phyloP scores from a whole-genome alignment of 257 asterid genomes.

The Eustoma russellianum region DNA sequence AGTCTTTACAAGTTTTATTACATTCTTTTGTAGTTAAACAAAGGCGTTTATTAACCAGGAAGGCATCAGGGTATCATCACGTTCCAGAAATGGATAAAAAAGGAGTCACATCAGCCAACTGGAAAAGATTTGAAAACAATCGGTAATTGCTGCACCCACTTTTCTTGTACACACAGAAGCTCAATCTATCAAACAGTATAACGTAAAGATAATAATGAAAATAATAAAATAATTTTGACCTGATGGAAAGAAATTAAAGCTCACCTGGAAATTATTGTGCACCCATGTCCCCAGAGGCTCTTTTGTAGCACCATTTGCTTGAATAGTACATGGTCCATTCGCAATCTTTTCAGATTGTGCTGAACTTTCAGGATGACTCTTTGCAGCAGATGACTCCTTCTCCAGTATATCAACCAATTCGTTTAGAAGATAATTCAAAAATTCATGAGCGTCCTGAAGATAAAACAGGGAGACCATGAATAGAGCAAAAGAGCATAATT shows the following conservation, averaged over 20 bases:
- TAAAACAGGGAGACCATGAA: conserved; percentile 1
- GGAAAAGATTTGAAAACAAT: not conserved
- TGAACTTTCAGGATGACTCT: conserved; percentile 47
- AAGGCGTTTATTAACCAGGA: no score
- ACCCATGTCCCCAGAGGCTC: conserved; percentile 83
- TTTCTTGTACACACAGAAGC: not conserved
- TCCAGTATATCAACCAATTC: conserved; percentile 87
- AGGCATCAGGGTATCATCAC: no score
- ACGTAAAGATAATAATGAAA: no score
- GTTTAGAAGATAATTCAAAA: conserved; percentile 74
- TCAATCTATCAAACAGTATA: no score
- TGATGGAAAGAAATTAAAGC: no score
- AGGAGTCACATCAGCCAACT: no score
- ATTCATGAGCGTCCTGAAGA: conserved; percentile 86
- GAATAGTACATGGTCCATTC: conserved; percentile 46
- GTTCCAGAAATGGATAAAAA: no score
- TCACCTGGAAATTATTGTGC: conserved; percentile 84
- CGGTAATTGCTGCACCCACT: not conserved
- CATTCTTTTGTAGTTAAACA: no score
- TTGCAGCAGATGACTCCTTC: conserved; percentile 58
- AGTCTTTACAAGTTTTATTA: not conserved
- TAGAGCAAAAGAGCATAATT: not conserved
- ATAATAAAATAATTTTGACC: no score
- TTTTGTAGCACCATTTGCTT: conserved; percentile 41
- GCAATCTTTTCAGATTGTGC: conserved; percentile 42